A percentile compares a stretch with the other conserved stretches of the same genome.
Conservation (phyloP, 1,139 yeast species). For the Arxiozyma heterogenica region DNA sequence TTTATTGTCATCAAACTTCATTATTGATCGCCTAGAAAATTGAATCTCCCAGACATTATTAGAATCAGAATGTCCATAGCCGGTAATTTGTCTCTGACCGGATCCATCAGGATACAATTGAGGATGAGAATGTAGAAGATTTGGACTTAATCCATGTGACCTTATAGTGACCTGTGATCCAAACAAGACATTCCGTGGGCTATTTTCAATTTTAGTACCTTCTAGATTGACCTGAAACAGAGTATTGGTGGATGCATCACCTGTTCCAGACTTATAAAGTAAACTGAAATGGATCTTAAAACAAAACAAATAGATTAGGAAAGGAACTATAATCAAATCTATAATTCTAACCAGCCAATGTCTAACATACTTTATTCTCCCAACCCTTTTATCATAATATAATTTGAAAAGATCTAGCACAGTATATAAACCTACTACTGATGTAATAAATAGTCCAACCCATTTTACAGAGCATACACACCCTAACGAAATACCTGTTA, state of each 20-base stretch:
- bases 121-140: conserved; percentile 60
- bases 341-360: conserved; percentile 73
- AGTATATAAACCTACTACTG: conserved; percentile 78
- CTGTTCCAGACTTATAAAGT: conserved; percentile 69
- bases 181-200: conserved; percentile 54
- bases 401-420: conserved; percentile 63
- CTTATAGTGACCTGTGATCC: conserved; percentile 59
- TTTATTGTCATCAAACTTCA: conserved; percentile 20
- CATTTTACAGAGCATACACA: conserved; percentile 91
- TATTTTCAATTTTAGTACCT: conserved; percentile 42
- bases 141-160: conserved; percentile 66
- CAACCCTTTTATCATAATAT: conserved; percentile 37
- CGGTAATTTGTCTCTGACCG: conserved; percentile 64
- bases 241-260: conserved; percentile 65
- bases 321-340: conserved; percentile 66
- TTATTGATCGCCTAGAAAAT: conserved; percentile 34
- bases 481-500: conserved; percentile 78
- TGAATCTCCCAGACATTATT: conserved; percentile 58
- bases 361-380: conserved; percentile 37
- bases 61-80: conserved; percentile 63
- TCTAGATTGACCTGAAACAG: conserved; percentile 59
- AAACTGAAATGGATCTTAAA: conserved; percentile 76
- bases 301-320: conserved; percentile 53
- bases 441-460: conserved; percentile 88
- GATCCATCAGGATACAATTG: conserved; percentile 68